These are phyloP conservation scores for Fusarium torreyae DNA, from an alignment of 2,329 filamentous ascomycete genomes.

Conservation along the genomic window DNA sequence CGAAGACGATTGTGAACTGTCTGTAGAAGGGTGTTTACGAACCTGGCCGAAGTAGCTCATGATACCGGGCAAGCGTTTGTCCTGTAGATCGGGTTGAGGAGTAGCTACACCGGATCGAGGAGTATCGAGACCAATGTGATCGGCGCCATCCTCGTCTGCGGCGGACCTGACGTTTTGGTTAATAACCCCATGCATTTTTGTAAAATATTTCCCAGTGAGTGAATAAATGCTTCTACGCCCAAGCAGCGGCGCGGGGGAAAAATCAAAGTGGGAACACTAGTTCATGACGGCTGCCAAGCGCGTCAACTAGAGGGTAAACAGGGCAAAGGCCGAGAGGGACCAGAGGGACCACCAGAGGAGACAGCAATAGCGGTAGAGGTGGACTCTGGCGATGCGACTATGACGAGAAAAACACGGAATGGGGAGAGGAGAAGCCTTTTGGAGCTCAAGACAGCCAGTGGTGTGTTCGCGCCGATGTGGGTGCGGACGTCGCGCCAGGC, in stretches of 20 bases:
- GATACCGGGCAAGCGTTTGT: conserved; percentile 96
- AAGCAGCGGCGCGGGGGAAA: conserved; percentile 50
- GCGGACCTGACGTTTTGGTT: conserved; percentile 69
- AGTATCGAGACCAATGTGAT: conserved; percentile 87
- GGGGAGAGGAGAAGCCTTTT: conserved; percentile 39
- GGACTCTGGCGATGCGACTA: conserved; percentile 50
- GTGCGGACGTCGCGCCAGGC: conserved; percentile 42
- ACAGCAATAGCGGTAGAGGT: conserved; percentile 46
- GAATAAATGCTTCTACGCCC: conserved; percentile 51
- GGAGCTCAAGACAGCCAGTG: conserved; percentile 46
- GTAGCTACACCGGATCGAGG: conserved; percentile 94
- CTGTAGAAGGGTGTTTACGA: conserved; percentile 85
- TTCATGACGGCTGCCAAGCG: conserved; percentile 59
- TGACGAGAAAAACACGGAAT: conserved; percentile 54
- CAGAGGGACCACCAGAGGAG: conserved; percentile 35
- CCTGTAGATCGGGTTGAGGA: conserved; percentile 91
- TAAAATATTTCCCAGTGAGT: conserved; percentile 49
- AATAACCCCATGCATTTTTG: conserved; percentile 64
- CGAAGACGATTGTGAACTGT: conserved; percentile 47
- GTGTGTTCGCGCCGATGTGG: conserved; percentile 47
- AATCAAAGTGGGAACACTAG: conserved; percentile 57
- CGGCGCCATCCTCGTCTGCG: conserved; percentile 78
- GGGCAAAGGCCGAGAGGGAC: conserved; percentile 44
- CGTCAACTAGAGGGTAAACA: conserved; percentile 49
- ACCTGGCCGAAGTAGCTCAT: conserved; percentile 99